Base-by-base conservation (phyloP, 441 rosid genomes). In the Lepidium campestre region DNA sequence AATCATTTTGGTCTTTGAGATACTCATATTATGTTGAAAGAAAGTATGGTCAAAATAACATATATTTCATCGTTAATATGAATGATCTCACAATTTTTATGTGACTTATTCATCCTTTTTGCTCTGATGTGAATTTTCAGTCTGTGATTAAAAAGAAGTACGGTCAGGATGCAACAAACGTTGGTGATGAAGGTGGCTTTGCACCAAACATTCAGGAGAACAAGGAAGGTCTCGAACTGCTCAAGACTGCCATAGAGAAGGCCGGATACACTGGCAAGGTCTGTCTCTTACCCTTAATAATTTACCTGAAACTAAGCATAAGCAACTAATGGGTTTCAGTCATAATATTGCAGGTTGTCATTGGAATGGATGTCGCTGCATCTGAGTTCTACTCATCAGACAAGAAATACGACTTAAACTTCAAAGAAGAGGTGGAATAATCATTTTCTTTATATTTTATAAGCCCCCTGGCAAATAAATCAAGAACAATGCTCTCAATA, bases 201-300 rank as follows among this genome's bases (percentile, higher is more conserved):
- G 98, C 98, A 47, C 98, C 98, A 42, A 93, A 90, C 67, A 93
- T 93, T 76, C 98, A 94, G 96, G 99, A 91, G 71, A 94, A 94
- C 85, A 86, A 91, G 87, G 99, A 94, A 81, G 99, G 99, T 50
- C 88, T 94, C 42, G 99, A 94, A 74, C 78, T 94, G 83, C 89
- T 94, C 44, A 91, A 94, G 78, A 84, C 84, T 42, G 99, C 99
- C 64, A 93, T 93, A 53, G 96, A 80, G 35, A 89, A 89, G 85
- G 98, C 99, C 67, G 97, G 98, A 19, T 94, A 89, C 82, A 84
- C 93, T 12, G 94, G 79, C 67, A 86, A 89, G 75, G 99, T 91
- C 17, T 46, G 88, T 80, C 5, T 20, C 6, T 10, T 66, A 10
- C 10, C 53, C n/a, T n/a, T n/a, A n/a, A n/a, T n/a, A n/a, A n/a